phyloP scores from a whole-genome alignment of 2,329 filamentous ascomycete genomes.

The Aspergillus awamori region DNA sequence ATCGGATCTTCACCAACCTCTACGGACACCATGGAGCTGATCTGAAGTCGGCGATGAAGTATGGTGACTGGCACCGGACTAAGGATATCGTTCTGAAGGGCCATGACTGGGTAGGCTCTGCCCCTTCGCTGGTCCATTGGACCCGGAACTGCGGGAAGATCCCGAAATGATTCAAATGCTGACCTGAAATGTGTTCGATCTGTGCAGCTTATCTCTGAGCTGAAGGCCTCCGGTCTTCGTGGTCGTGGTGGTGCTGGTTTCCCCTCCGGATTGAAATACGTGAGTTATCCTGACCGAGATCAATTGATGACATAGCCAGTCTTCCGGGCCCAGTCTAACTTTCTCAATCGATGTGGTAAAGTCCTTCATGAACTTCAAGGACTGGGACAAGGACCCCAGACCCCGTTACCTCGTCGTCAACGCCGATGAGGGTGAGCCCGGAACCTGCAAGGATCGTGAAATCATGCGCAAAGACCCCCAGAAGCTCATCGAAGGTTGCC shows the following conservation, averaged over 20 bases:
- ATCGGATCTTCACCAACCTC: slow-evolving; percentile 98
- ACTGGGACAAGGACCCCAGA: slow-evolving; percentile 97
- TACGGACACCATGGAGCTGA: slow-evolving; percentile 92
- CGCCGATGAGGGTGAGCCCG: slow-evolving; percentile 96
- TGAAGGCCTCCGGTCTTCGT: slow-evolving; percentile 94
- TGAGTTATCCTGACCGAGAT: slow-evolving; percentile 53
- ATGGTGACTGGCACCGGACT: slow-evolving; percentile 99
- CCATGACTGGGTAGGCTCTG: slow-evolving; percentile 75
- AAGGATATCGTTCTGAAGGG: slow-evolving; percentile 98
- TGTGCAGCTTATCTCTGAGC: slow-evolving; percentile 82
- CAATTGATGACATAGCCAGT: neutral
- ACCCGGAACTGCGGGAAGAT: neutral
- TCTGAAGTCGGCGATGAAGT: slow-evolving; percentile 92
- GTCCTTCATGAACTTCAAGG: slow-evolving; percentile 99
- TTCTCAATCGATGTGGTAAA: slow-evolving; percentile 40
- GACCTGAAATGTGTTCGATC: slow-evolving; percentile 17
- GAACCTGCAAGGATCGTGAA: slow-evolving; percentile 98
- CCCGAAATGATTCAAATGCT: slow-evolving; percentile 22
- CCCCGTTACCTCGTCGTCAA: slow-evolving; percentile 97
- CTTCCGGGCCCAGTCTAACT: neutral
- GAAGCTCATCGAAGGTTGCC: slow-evolving; percentile 96
- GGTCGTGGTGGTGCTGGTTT: slow-evolving; percentile 97
- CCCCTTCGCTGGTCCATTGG: neutral
- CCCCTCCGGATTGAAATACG: slow-evolving; percentile 98
- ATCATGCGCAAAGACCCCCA: slow-evolving; percentile 99